phyloP scores from a whole-genome alignment of 2,329 filamentous ascomycete species.

The Aspergillus latus region DNA sequence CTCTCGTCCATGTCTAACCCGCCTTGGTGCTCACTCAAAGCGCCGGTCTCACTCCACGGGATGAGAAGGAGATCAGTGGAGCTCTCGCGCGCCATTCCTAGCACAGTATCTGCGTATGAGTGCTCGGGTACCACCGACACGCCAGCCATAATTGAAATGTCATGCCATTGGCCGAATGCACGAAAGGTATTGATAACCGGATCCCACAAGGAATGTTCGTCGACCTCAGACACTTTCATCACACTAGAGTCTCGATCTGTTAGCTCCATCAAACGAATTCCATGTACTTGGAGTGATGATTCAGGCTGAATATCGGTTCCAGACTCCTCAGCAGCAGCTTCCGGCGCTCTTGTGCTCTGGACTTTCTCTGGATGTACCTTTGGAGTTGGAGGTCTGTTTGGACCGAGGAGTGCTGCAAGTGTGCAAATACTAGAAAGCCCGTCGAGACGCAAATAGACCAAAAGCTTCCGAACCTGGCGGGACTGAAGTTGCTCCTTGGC shows the following conservation, averaged over 20 bases:
- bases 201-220: constrained; percentile 71
- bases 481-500: constrained; percentile 52
- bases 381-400: constrained; percentile 40
- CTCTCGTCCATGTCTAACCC: constrained; percentile 53
- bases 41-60: constrained; percentile 85
- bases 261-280: constrained; percentile 80
- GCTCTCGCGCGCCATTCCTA: constrained; percentile 67
- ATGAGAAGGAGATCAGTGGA: constrained; percentile 74
- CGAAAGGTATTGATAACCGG: constrained; percentile 90
- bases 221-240: constrained; percentile 85
- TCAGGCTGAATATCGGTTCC: constrained; percentile 20
- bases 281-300: constrained; percentile 69
- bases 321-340: constrained; percentile 26
- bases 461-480: constrained; percentile 61
- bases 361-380: constrained; percentile 37
- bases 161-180: constrained; percentile 80
- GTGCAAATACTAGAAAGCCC: constrained; percentile 80
- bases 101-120: constrained; percentile 75
- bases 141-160: constrained; percentile 77
- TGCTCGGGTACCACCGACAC: constrained; percentile 76
- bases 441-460: constrained; percentile 82
- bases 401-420: constrained; percentile 76
- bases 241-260: constrained; percentile 92
- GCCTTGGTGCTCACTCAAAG: constrained; percentile 64
- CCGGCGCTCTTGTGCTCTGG: constrained; percentile 12